A percentile compares a stretch with the other conserved stretches of the same genome.
Evolutionary conservation across 164 flowering plant genomes (phyloP).

Genomic region (Magnolia changhungtana): DNA sequence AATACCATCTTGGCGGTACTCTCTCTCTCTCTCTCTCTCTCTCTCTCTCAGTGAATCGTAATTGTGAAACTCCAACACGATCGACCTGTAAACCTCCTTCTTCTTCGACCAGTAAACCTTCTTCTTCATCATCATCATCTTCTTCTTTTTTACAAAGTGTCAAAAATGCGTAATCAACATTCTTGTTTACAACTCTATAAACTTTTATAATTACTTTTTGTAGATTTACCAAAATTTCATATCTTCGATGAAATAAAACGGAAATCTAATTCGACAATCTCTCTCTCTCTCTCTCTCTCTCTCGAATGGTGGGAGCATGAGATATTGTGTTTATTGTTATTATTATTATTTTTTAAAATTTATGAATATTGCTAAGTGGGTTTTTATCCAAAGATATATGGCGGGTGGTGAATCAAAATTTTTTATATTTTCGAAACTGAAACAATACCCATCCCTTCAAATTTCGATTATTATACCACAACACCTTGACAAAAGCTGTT

Average conservation of each 20-base stretch:
- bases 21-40: slow-evolving; percentile 5
- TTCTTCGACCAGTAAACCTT: too few species aligned
- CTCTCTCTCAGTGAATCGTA: too few species aligned
- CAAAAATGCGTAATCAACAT: too few species aligned
- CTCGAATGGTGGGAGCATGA: not conserved
- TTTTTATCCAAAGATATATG: not conserved
- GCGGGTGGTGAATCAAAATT: not conserved
- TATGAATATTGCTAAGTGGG: not conserved
- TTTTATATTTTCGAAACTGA: not conserved
- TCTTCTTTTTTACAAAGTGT: too few species aligned
- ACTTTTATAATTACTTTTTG: too few species aligned
- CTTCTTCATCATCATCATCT: too few species aligned
- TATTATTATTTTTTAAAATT: not conserved
- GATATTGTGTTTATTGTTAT: not conserved
- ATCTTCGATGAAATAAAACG: not conserved
- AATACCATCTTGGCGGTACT: slow-evolving; percentile 92
- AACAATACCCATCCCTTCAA: too few species aligned
- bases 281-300: too few species aligned
- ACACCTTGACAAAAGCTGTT: not conserved
- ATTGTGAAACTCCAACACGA: too few species aligned
- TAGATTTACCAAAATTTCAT: not conserved
- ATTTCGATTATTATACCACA: too few species aligned
- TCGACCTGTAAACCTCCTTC: too few species aligned
- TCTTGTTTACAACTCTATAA: too few species aligned
- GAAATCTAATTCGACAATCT: not conserved